Percentiles rank a stretch among this genome's conserved stretches.
phyloP scores from a whole-genome alignment of 768 basidiomycete genomes.

The Lentinula detonsa region DNA sequence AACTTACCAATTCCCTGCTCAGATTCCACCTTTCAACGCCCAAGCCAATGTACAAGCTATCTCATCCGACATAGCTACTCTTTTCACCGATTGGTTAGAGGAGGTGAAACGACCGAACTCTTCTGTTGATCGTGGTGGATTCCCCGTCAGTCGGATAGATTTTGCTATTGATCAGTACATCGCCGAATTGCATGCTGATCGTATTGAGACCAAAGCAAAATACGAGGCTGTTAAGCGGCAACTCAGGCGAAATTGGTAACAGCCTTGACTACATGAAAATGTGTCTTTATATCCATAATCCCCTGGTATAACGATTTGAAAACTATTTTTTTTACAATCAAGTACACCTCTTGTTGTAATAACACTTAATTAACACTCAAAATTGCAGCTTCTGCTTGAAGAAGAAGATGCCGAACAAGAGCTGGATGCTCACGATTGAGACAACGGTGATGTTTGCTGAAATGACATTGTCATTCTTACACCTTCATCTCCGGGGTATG shows the following conservation, averaged over 20 bases:
- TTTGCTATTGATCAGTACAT: conserved; percentile 69
- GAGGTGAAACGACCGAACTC: conserved; percentile 72
- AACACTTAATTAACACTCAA: too few relatives aligned
- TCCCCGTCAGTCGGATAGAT: conserved; percentile 77
- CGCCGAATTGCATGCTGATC: conserved; percentile 56
- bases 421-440: too few relatives aligned
- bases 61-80: conserved; percentile 74
- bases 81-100: conserved; percentile 78
- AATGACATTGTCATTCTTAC: too few relatives aligned
- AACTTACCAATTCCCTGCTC: not conserved
- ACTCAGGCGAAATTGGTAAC: conserved; percentile 65
- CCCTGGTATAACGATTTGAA: too few relatives aligned
- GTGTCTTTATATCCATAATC: too few relatives aligned
- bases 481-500: too few relatives aligned
- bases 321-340: too few relatives aligned
- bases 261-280: too few relatives aligned
- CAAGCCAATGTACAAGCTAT: conserved; percentile 75
- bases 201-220: conserved; percentile 52
- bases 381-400: too few relatives aligned
- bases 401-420: too few relatives aligned
- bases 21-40: conserved; percentile 83
- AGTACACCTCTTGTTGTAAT: too few relatives aligned
- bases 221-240: conserved; percentile 73
- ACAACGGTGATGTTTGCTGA: too few relatives aligned
- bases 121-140: conserved; percentile 52